Base-by-base conservation (phyloP, 1,139 yeast genomes). In the Lodderomyces theae region DNA sequence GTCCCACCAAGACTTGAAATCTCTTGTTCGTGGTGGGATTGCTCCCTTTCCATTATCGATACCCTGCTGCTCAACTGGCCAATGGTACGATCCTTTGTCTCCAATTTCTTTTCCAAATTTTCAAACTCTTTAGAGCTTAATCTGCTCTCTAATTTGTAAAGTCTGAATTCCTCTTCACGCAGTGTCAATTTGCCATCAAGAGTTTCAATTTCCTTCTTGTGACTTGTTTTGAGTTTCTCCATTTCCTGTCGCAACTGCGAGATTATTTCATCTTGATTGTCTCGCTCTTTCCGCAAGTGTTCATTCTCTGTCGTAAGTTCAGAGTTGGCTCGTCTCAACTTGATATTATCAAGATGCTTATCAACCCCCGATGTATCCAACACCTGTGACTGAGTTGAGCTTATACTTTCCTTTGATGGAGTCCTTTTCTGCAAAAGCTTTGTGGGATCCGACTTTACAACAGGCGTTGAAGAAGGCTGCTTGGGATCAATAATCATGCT, bases 311-410 rank as follows among this genome's bases (percentile, higher is more conserved):
- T 9, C 28, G 37, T 37, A 15, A 58, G 39, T 30, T 61, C 64
- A 6, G 50, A 47, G 42, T 59, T 63, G 37, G 63, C 69, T 40
- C 59, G 62, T 38, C 60, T 58, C 19, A 70, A 56, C 34, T 74
- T 54, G 7, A 71, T 63, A 44, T 70, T 69, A 41, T 71, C 76
- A 42, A 72, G 53, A 44, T 71, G 76, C 46, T 68, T 72, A 48
- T 72, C 77, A 17, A 72, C 66, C 3, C 55, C 58, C 0, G 74
- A 61, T 1, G 73, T 58, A 47, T 69, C 74, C 35, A 69, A 53
- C 1, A 54, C 52, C 29, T 54, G 58, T 4, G 59, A 51, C 47
- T 22, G 51, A 3, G 35, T 33, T 3, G 51, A 41, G 6, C 43
- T 13, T 8, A 45, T 35, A 9, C 48, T 44, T 12, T 41, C 41